Conservation (phyloP, 768 basidiomycete genomes). For the Russula sp. region DNA sequence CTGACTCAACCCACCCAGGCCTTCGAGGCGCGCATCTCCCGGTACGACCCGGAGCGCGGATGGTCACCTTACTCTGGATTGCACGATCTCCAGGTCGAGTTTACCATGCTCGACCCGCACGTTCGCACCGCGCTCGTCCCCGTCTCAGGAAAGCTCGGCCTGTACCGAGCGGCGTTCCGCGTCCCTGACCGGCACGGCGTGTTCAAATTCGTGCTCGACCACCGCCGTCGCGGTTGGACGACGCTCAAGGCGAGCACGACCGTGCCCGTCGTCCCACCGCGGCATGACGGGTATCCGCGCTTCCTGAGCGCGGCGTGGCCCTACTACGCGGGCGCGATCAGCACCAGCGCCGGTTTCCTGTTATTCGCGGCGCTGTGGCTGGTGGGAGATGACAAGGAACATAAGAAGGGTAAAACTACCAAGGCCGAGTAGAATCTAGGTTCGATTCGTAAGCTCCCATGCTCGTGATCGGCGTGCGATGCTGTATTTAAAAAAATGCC, state of each 20-base stretch:
- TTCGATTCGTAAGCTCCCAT: neutral
- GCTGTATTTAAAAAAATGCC: no score
- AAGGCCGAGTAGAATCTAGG: conserved; percentile 26
- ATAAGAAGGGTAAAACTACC: conserved; percentile 38
- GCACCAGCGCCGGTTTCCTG: conserved; percentile 79
- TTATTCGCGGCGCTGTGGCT: conserved; percentile 86
- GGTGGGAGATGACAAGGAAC: conserved; percentile 68
- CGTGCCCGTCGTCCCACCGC: conserved; percentile 84
- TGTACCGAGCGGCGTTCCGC: conserved; percentile 78
- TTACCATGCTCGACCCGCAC: conserved; percentile 98
- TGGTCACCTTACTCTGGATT: conserved; percentile 74
- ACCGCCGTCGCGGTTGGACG: conserved; percentile 75
- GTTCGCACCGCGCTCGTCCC: conserved; percentile 71
- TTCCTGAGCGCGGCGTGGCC: conserved; percentile 96
- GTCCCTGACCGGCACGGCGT: conserved; percentile 96
- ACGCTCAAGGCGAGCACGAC: conserved; percentile 65
- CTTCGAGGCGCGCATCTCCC: conserved; percentile 66
- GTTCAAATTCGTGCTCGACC: conserved; percentile 92
- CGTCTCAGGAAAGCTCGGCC: conserved; percentile 47
- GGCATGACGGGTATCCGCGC: conserved; percentile 92
- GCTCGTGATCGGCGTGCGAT: no score
- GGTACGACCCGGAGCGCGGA: conserved; percentile 45
- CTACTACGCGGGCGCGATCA: conserved; percentile 87
- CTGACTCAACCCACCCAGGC: conserved; percentile 38
- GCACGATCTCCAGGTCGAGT: conserved; percentile 84